Percentiles rank a stretch among this genome's conserved stretches.
Evolutionary conservation across 768 basidiomycete genomes (phyloP).

Genomic region (Russula compacta): DNA sequence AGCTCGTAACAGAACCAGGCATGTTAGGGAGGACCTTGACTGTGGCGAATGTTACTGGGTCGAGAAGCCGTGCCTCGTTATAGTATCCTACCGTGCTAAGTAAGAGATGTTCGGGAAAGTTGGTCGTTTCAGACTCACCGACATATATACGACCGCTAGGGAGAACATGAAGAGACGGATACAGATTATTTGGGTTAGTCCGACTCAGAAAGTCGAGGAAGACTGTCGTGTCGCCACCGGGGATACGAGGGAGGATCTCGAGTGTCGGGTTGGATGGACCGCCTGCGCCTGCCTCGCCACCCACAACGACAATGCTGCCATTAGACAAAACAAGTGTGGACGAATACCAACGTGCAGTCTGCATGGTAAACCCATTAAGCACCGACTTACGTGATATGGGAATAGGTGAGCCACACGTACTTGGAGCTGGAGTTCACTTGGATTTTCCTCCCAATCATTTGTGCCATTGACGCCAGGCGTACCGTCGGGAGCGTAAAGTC

Average conservation of each 20-base stretch:
- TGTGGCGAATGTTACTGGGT: slow-evolving; percentile 57
- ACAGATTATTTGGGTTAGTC: slow-evolving; percentile 74
- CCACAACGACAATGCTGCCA: slow-evolving; percentile 63
- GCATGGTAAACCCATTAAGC: background rate
- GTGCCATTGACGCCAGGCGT: slow-evolving; percentile 58
- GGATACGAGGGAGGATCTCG: slow-evolving; percentile 60
- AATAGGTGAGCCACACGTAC: slow-evolving; percentile 26
- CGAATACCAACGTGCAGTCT: slow-evolving; percentile 68
- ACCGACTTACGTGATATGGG: background rate
- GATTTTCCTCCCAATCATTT: slow-evolving; percentile 74
- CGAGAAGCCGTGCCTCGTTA: slow-evolving; percentile 71
- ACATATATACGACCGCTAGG: slow-evolving; percentile 64
- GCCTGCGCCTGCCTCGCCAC: slow-evolving; percentile 68
- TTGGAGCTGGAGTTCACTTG: slow-evolving; percentile 48
- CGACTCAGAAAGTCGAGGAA: slow-evolving; percentile 55
- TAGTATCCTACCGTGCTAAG: slow-evolving; percentile 45
- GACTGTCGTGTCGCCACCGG: slow-evolving; percentile 51
- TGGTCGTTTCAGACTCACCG: slow-evolving; percentile 33
- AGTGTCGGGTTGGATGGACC: slow-evolving; percentile 55
- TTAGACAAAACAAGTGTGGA: slow-evolving; percentile 61
- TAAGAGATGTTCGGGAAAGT: background rate
- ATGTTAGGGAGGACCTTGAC: slow-evolving; percentile 55
- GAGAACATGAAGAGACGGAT: slow-evolving; percentile 66
- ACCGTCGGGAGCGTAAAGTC: slow-evolving; percentile 67
- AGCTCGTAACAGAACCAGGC: slow-evolving; percentile 63